Evolutionary conservation across 805 yeast species (phyloP).

Genomic region (Pichia nakasei): DNA sequence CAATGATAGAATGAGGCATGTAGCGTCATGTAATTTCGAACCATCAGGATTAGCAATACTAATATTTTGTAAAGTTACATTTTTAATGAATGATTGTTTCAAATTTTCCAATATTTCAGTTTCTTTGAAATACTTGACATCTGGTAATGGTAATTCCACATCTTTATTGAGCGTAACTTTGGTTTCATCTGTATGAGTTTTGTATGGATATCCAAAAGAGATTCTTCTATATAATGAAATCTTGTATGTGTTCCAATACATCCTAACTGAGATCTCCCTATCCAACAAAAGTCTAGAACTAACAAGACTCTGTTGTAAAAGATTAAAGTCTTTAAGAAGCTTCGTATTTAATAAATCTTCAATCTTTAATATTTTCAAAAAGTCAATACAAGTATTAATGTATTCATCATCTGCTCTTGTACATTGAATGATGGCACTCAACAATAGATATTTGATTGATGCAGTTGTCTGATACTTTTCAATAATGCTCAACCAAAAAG

Average conservation of each 20-base stretch:
- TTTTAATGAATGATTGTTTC: conserved; percentile 10
- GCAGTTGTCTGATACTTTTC: conserved; percentile 27
- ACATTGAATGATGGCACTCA: conserved; percentile 22
- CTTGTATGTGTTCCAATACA: conserved; percentile 33
- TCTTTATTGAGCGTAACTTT: conserved; percentile 23
- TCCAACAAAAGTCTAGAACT: conserved; percentile 11
- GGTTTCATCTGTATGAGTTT: not conserved
- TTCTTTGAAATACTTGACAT: conserved; percentile 16
- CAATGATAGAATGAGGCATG: conserved; percentile 23
- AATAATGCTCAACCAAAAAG: conserved; percentile 30
- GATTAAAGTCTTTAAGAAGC: no score
- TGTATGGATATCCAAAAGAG: conserved; percentile 30
- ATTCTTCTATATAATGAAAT: conserved; percentile 27
- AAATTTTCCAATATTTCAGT: conserved; percentile 10
- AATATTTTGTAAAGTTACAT: conserved; percentile 10
- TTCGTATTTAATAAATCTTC: not conserved
- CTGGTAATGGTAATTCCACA: conserved; percentile 29
- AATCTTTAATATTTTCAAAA: conserved; percentile 3
- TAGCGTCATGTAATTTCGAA: conserved; percentile 21
- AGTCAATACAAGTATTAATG: conserved; percentile 11
- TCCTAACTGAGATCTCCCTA: conserved; percentile 27
- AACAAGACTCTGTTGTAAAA: no score
- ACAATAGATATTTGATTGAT: conserved; percentile 21
- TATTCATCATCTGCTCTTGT: conserved; percentile 20
- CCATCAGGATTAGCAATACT: conserved; percentile 11